phyloP scores from a whole-genome alignment of 352 stramenopile genomes.

The Ochromonadaceae sp. region DNA sequence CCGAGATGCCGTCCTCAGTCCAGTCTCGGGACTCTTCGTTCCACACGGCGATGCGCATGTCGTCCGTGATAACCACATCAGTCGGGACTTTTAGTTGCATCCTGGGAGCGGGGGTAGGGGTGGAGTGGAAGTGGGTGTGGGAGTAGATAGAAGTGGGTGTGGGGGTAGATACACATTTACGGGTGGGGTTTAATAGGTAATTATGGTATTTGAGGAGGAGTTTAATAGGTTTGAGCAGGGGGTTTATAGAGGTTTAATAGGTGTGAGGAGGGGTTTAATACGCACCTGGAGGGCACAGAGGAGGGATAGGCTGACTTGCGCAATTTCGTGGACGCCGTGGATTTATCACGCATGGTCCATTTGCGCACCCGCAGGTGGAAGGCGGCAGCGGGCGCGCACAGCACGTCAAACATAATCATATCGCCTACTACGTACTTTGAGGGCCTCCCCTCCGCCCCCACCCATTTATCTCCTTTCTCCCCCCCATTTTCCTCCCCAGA shows the following conservation, averaged over 20 bases:
- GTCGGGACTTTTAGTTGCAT: background rate
- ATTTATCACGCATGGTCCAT: conserved; percentile 4
- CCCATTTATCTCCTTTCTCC: background rate
- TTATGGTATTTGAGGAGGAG: too few relatives aligned
- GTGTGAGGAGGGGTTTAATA: too few relatives aligned
- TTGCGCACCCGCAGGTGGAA: conserved; percentile 8
- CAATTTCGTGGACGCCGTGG: background rate
- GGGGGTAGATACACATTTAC: too few relatives aligned
- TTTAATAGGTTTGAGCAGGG: too few relatives aligned
- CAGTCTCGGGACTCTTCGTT: background rate
- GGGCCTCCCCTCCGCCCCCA: background rate
- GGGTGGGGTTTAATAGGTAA: too few relatives aligned
- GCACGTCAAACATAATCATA: conserved; percentile 11
- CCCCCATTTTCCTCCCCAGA: background rate
- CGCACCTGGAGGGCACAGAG: background rate
- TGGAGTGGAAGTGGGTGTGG: too few relatives aligned
- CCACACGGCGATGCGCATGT: conserved; percentile 4
- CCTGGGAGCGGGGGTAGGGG: too few relatives aligned
- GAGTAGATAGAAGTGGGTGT: too few relatives aligned
- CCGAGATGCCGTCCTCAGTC: conserved; percentile 10
- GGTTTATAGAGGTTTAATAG: too few relatives aligned
- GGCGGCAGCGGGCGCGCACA: background rate
- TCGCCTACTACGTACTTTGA: conserved; percentile 11
- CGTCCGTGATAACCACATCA: conserved; percentile 1
- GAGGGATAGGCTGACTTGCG: background rate